A percentile compares a stretch with the other conserved stretches of the same genome.
These are phyloP conservation scores for Saccharomyces hybrid DNA, from an alignment of 1,139 yeast species.

Conservation along the genomic window DNA sequence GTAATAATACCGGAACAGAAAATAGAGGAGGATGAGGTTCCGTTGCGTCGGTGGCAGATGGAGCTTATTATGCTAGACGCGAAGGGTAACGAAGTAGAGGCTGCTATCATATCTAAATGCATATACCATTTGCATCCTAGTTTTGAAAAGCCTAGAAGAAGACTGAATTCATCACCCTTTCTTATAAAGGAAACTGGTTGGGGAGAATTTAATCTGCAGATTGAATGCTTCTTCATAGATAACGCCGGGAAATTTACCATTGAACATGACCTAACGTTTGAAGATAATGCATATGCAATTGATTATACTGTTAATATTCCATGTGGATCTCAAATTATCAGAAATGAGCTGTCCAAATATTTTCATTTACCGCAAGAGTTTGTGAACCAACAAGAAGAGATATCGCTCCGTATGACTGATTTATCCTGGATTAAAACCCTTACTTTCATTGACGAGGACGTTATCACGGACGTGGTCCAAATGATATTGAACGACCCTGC, in stretches of 20 bases:
- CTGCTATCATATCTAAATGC: slow-evolving; percentile 75
- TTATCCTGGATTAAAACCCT: slow-evolving; percentile 1
- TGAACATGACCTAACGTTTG: slow-evolving; percentile 76
- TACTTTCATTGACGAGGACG: background rate
- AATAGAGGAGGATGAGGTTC: slow-evolving; percentile 67
- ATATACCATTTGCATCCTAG: slow-evolving; percentile 91
- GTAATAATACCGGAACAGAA: slow-evolving; percentile 52
- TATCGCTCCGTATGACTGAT: background rate
- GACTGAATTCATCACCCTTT: slow-evolving; percentile 78
- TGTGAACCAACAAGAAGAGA: background rate
- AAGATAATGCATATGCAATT: slow-evolving; percentile 59
- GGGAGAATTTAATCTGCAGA: slow-evolving; percentile 92
- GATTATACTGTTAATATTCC: slow-evolving; percentile 73
- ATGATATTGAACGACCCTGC: slow-evolving; percentile 1
- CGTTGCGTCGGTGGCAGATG: slow-evolving; percentile 89
- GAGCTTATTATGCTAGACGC: slow-evolving; percentile 64
- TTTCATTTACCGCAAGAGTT: slow-evolving; percentile 55
- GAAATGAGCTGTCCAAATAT: slow-evolving; percentile 57
- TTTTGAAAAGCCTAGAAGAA: slow-evolving; percentile 73
- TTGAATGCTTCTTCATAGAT: slow-evolving; percentile 64
- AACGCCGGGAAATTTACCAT: slow-evolving; percentile 75
- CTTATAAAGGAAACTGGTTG: slow-evolving; percentile 86
- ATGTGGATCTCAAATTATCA: slow-evolving; percentile 55
- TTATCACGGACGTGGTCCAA: slow-evolving; percentile 27
- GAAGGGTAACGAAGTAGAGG: slow-evolving; percentile 75